Percentiles rank a stretch among this genome's conserved stretches.
Conservation (phyloP, 2,329 filamentous ascomycete genomes). For the Ascochyta rabiei region DNA sequence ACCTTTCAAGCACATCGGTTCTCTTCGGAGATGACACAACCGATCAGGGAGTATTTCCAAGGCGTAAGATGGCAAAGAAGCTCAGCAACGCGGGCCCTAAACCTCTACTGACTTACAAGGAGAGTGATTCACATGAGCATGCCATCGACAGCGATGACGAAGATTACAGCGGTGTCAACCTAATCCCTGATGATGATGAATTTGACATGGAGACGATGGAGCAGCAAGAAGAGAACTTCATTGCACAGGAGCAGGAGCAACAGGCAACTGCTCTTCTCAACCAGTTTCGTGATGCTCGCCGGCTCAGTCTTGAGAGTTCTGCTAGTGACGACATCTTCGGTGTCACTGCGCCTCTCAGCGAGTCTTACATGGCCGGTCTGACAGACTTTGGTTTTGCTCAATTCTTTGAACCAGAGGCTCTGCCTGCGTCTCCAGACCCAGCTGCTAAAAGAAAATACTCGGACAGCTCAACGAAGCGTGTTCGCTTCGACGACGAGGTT, state of each 20-base stretch:
- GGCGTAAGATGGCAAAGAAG: constrained; percentile 46
- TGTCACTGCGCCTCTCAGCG: constrained; percentile 36
- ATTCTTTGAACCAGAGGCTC: constrained; percentile 50
- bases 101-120: constrained; percentile 46
- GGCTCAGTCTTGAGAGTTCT: constrained; percentile 43
- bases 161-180: constrained; percentile 75
- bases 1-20: constrained; percentile 46
- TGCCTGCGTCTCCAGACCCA: constrained; percentile 49
- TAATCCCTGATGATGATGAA: constrained; percentile 75
- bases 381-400: constrained; percentile 43
- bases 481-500: constrained; percentile 72
- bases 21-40: constrained; percentile 45
- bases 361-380: constrained; percentile 32
- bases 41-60: constrained; percentile 42
- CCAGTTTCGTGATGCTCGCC: constrained; percentile 43
- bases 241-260: constrained; percentile 56
- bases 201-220: constrained; percentile 81
- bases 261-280: constrained; percentile 37
- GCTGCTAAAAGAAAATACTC: constrained; percentile 45
- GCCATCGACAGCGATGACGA: constrained; percentile 49
- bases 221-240: constrained; percentile 77
- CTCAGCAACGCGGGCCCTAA: constrained; percentile 42
- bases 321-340: constrained; percentile 44
- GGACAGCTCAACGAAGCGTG: constrained; percentile 62
- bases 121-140: constrained; percentile 40